Evolutionary conservation across 179 eudicot genomes (phyloP).

Genomic region (Pouteria campechiana): DNA sequence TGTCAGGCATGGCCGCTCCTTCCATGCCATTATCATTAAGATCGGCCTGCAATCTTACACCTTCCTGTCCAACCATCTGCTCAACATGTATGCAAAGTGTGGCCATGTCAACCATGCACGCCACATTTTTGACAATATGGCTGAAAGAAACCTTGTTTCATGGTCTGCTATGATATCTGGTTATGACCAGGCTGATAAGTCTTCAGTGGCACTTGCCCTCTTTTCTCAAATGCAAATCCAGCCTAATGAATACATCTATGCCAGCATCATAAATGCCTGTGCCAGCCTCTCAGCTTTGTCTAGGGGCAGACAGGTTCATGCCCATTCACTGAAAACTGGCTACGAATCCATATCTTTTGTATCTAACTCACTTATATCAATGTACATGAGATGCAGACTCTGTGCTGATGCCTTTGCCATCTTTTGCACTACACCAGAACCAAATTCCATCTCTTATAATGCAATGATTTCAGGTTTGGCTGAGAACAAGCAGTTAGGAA

Average conservation of each 20-base stretch:
- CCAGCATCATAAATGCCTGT: conserved; percentile 49
- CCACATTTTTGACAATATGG: conserved; percentile 41
- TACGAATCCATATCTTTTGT: conserved; percentile 24
- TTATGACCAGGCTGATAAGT: conserved; percentile 29
- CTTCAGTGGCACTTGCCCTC: conserved; percentile 17
- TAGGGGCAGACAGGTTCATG: conserved; percentile 36
- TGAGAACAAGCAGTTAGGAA: conserved; percentile 20
- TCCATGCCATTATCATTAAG: conserved; percentile 38
- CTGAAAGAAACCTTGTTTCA: conserved; percentile 39
- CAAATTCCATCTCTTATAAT: conserved; percentile 36
- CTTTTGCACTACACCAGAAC: conserved; percentile 7
- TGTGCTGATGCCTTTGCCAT: conserved; percentile 31
- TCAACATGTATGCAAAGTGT: conserved; percentile 48
- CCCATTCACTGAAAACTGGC: conserved; percentile 23
- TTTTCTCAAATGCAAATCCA: conserved; percentile 16
- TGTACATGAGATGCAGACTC: conserved; percentile 43
- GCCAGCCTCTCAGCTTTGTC: conserved; percentile 18
- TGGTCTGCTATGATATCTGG: conserved; percentile 59
- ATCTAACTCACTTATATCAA: conserved; percentile 35
- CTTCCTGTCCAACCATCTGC: conserved; percentile 26
- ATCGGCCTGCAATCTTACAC: conserved; percentile 15
- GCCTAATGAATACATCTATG: conserved; percentile 42
- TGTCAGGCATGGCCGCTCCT: conserved; percentile 17
- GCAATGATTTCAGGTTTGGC: conserved; percentile 39
- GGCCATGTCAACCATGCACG: conserved; percentile 20